A percentile compares a stretch with the other conserved stretches of the same genome.
Evolutionary conservation across 2,329 filamentous ascomycete species (phyloP).

Genomic region (Zarea fungicola): DNA sequence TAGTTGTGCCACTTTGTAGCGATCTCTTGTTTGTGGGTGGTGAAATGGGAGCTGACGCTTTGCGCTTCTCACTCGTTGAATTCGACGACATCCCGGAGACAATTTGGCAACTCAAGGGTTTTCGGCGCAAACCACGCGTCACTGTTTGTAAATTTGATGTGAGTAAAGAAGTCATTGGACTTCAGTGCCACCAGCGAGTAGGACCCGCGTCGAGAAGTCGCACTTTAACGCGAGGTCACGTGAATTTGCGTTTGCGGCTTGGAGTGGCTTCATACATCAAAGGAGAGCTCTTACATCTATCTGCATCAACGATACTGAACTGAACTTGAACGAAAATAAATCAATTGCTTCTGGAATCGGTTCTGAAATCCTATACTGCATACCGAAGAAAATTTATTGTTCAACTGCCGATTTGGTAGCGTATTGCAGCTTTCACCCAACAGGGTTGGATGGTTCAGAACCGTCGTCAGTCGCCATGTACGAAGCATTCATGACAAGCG

Average conservation of each 20-base stretch:
- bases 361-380: too few species aligned
- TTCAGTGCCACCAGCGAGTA: neutral
- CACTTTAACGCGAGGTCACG: constrained; percentile 10
- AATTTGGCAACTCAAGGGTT: too few species aligned
- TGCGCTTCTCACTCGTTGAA: constrained; percentile 26
- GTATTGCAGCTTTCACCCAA: too few species aligned
- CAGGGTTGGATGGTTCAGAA: too few species aligned
- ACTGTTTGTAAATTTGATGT: neutral
- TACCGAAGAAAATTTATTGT: too few species aligned
- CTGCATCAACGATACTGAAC: too few species aligned
- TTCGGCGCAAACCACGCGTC: neutral
- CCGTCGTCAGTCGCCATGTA: constrained; percentile 44
- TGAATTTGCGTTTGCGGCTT: too few species aligned
- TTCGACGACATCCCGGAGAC: neutral
- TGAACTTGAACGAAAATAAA: too few species aligned
- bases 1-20: constrained; percentile 46
- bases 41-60: constrained; percentile 41
- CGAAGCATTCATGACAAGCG: constrained; percentile 54
- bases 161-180: neutral
- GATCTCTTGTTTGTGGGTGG: constrained; percentile 51
- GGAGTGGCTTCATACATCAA: neutral
- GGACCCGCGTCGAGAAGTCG: constrained; percentile 7
- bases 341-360: too few species aligned
- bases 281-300: neutral
- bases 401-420: too few species aligned